Base-by-base conservation (phyloP, 2,329 filamentous ascomycete species). In the Scedosporium dehoogii region DNA sequence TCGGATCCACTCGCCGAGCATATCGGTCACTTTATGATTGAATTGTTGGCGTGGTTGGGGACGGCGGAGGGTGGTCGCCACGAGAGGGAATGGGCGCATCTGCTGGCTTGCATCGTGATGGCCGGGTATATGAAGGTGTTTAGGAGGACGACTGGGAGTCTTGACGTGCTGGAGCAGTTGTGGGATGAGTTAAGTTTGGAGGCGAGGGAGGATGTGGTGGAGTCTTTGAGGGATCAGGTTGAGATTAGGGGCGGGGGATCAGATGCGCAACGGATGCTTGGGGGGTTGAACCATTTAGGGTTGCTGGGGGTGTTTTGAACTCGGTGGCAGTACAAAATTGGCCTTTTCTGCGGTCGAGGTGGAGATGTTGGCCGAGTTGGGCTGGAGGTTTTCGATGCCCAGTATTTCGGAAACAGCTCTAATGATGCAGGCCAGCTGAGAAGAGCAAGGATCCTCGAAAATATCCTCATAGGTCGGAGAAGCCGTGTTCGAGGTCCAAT, bases 21-120 rank as follows among this genome's bases (percentile, higher is more conserved):
- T 16, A 62, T 73, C 21, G 65, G 69, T 7, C 59, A 63, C 33
- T 70, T 72, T 38, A 64, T 72, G 18, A 59, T 68, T 53, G 57
- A 55, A 25, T 61, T 72, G 12, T 66, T 70, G 23, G 65, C 58
- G 2, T 58, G 67, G 25, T 61, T 70, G n/a, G 63, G 67, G 2
- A 59, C 63, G 10, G 18, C 64, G n/a, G 51, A 41, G 55, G 59
- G 53, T 59, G 59, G 53, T 59, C 18, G 62, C 59, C 59, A 65
- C 38, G 18, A 12, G 16, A 12, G 51, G 12, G 5, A 18, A 25
- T 18, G 51, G 51, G 18, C 51, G 59, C 10, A 63, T n/a, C 9
- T 57, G n/a, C 29, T 58, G 38, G 64, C 63, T 56, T 51, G 63
- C 21, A 63, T 64, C 18, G 67, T 69, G 21, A 68, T 70, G 58